Evolutionary conservation across 1,284 basidiomycete species (phyloP), one percentile per base, ranked within the genome.

Genomic region (Caloboletus firmus): DNA sequence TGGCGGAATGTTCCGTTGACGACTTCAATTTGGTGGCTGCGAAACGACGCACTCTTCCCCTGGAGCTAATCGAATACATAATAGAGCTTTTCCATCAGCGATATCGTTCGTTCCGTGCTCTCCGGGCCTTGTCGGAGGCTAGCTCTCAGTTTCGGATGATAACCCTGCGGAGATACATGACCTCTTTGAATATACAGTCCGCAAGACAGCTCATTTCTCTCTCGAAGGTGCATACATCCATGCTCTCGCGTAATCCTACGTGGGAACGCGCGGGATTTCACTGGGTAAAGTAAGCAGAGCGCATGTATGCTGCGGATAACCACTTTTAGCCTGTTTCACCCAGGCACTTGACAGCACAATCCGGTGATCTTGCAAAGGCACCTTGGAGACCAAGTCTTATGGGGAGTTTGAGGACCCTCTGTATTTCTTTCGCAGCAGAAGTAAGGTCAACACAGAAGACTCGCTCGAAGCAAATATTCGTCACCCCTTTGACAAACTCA

Each of bases 41-140:
- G 44, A 62, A 48, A 41, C 56, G 31, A 26, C 45, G n/a, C 30
- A 49, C 32, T 18, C 55, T 72, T 0, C 67, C 67, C 26, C 28
- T 53, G 32, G 70, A 72, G 42, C 28, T 69, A 5, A 51, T 65
- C 0, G 70, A 71, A 44, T 54, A 60, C 48, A 66, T 71, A 15
- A 51, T 69, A 48, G 50, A 62, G 18, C 54, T 68, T 17, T 69
- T 65, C 26, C 36, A 62, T 44, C 43, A 5, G 31, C 48, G 44
- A 20, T 55, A 59, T 43, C 50, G 40, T 3, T 57, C 65, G 10
- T 68, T 70, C 18, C 49, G 51, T 24, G 54, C 56, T 42, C 59
- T 69, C 28, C 54, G 49, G 0, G 42, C 68, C 28, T 51, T 71
- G 28, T 70, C 68, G 5, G 52, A 59, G 20, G 55, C 52, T 6